phyloP scores from a whole-genome alignment of 495 filamentous ascomycete genomes.

The Platismatia glauca region DNA sequence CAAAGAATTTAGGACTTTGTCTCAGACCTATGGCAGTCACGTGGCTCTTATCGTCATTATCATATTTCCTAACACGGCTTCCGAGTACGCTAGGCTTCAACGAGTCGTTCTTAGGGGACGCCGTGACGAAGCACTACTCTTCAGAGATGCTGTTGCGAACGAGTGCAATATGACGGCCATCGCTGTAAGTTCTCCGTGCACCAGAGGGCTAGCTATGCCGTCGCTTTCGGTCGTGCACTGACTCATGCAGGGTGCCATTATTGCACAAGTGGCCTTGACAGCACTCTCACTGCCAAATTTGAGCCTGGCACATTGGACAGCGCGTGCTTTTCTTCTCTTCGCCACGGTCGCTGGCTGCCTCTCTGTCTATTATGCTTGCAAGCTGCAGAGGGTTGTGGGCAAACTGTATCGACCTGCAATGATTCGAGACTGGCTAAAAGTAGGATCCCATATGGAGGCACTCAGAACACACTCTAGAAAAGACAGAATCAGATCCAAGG shows the following conservation, averaged over 20 bases:
- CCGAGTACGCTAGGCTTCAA: constrained; percentile 10
- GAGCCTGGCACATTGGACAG: constrained; percentile 24
- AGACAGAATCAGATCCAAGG: no score
- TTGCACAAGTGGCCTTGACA: constrained; percentile 28
- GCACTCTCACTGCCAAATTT: constrained; percentile 20
- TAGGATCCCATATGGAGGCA: no score
- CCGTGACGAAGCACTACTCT: background rate
- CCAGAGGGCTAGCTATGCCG: no score
- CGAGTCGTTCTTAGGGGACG: constrained; percentile 8
- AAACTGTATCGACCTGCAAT: constrained; percentile 1
- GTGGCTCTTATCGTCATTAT: no score
- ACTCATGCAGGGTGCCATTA: constrained; percentile 23
- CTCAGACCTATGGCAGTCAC: no score
- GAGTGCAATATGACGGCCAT: constrained; percentile 26
- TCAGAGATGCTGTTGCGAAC: constrained; percentile 9
- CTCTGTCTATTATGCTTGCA: constrained; percentile 22
- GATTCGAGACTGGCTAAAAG: constrained; percentile 12
- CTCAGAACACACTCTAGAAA: no score
- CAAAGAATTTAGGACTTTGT: no score
- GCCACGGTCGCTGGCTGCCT: constrained; percentile 21
- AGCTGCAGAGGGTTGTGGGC: constrained; percentile 15
- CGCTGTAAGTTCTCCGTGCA: constrained; percentile 23
- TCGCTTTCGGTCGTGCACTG: background rate
- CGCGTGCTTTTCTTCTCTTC: constrained; percentile 20
- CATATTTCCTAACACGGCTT: background rate